A percentile compares a stretch with the other conserved stretches of the same genome.
Evolutionary conservation across 257 asterid genomes (phyloP).

Genomic region (Primulina tabacum): DNA sequence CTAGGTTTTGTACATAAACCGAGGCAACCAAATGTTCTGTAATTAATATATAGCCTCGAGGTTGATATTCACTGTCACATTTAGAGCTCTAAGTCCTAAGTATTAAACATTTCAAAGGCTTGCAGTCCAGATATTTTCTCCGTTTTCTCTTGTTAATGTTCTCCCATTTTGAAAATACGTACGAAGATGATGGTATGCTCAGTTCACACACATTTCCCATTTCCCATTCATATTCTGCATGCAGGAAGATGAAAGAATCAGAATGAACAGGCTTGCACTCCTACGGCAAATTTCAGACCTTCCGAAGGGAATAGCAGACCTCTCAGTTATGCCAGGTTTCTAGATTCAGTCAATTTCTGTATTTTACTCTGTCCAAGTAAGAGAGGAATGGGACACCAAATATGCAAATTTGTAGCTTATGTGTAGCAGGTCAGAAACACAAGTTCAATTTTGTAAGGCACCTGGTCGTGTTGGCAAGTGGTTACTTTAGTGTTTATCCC

Average conservation of each 20-base stretch:
- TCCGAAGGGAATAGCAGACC: constrained; percentile 90
- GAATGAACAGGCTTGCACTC: constrained; percentile 84
- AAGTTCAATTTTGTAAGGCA: constrained; percentile 15
- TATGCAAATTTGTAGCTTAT: neutral
- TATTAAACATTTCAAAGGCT: too few relatives aligned
- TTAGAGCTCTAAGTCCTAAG: neutral
- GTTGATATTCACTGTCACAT: neutral
- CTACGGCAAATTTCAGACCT: constrained; percentile 67
- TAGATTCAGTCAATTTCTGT: constrained; percentile 5
- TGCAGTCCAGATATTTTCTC: neutral
- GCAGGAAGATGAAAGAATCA: constrained; percentile 86
- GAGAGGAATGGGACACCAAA: neutral
- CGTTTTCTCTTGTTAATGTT: neutral
- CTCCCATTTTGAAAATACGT: neutral
- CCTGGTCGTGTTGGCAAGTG: neutral
- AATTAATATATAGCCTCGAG: neutral
- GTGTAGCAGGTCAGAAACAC: neutral
- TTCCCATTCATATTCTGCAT: constrained; percentile 2
- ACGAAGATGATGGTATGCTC: neutral
- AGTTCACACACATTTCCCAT: neutral
- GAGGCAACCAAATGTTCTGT: neutral
- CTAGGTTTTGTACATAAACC: too few relatives aligned
- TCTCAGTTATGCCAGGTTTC: constrained; percentile 74
- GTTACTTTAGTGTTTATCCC: too few relatives aligned
- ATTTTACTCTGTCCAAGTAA: neutral